Base-by-base conservation (phyloP, 1,139 yeast genomes). In the Taphrina flavorubra region DNA sequence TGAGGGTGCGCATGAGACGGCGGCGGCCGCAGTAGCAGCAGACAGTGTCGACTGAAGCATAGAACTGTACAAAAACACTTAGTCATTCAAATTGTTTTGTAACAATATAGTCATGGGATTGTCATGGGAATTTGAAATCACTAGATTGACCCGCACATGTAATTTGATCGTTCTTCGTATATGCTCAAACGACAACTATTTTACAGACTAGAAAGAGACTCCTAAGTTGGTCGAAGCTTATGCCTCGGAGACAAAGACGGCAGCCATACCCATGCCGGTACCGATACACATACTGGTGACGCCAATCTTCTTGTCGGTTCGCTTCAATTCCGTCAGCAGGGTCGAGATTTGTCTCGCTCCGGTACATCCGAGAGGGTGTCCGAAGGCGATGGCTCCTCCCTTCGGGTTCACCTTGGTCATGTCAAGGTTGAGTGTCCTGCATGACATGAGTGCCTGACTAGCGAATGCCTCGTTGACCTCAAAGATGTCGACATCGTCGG, bases 391-490 rank as follows among this genome's bases (percentile, higher is more conserved):
- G 70, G 97, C 97, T 77, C 97, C 97, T 77, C 98, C 97, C 77
- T 88, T 86, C 72, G 94, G 90, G 81, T 92, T 92, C 75, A 92
- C 94, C 79, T 87, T 90, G 69, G 82, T 84, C 69, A 78, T 72
- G 71, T 92, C 92, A 72, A 92, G 85, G 71, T 88, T 86, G 74
- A 86, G 83, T 57, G 85, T 81, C 72, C 83, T 82, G 68, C 90
- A 84, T 70, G 94, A 88, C 81, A 85, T 92, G 69, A 92, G 80
- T 70, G 96, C 91, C 81, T 92, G 97, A n/a, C 96, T 95, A 25
- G 97, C 97, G 79, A 92, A 92, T 3, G 98, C 97, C 82, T 92
- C 98, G 80, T 92, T 92, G 76, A 92, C 87, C 82, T 92, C 98
- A 77, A 82, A 92, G 42, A 90, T 83, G 70, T 86, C 85, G 71